These are phyloP conservation scores for Geosmithia morbida DNA, from an alignment of 2,329 filamentous ascomycete species.

Conservation along the genomic window DNA sequence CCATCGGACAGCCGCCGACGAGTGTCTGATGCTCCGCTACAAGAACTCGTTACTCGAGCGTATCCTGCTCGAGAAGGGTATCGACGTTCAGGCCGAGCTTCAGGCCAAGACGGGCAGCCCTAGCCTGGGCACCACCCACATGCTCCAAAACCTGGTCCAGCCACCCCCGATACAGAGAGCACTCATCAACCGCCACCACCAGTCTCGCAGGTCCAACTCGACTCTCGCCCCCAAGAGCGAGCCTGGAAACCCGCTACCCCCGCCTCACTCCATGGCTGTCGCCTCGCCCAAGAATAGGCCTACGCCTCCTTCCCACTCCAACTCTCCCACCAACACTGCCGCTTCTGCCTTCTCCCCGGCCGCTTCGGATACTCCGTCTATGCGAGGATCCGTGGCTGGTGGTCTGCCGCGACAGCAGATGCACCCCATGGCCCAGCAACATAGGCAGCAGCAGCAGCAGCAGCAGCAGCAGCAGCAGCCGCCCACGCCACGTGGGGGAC, in stretches of 20 bases:
- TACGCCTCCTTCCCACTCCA: constrained; percentile 65
- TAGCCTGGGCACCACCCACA: constrained; percentile 55
- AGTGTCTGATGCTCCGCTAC: constrained; percentile 95
- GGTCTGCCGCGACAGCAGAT: constrained; percentile 17
- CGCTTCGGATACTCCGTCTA: constrained; percentile 30
- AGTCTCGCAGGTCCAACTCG: constrained; percentile 55
- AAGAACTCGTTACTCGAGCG: constrained; percentile 95
- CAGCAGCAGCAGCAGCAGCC: constrained; percentile 10
- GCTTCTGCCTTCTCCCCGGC: constrained; percentile 27
- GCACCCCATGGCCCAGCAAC: constrained; percentile 11
- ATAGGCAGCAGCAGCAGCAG: constrained; percentile 7
- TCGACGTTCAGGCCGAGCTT: constrained; percentile 93
- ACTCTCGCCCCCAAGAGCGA: constrained; percentile 65
- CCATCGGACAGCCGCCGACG: constrained; percentile 86
- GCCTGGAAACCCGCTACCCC: constrained; percentile 31
- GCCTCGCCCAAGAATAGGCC: constrained; percentile 54
- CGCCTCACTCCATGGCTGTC: constrained; percentile 22
- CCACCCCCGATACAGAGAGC: constrained; percentile 66
- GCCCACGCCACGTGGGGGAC: constrained; percentile 9
- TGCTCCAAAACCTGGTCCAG: constrained; percentile 54
- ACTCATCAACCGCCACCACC: constrained; percentile 69
- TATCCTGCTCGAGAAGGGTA: constrained; percentile 96
- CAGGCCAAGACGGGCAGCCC: constrained; percentile 85
- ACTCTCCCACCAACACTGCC: constrained; percentile 35
- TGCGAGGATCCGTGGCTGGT: constrained; percentile 22